phyloP scores from a whole-genome alignment of 768 basidiomycete genomes.

The Boletus pseudopeckii region DNA sequence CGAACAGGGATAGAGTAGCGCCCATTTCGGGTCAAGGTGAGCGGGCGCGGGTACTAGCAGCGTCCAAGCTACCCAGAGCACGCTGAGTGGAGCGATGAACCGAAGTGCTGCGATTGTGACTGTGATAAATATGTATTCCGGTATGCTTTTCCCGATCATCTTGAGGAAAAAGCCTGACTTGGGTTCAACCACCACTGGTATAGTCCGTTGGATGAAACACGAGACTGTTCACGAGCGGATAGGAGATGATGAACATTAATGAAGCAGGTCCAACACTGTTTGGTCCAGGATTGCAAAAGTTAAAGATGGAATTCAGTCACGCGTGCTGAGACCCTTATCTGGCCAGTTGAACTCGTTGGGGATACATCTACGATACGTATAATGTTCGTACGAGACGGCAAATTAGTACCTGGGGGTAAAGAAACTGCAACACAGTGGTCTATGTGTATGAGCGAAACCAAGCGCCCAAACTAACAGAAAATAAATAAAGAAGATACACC shows the following conservation, averaged over 20 bases:
- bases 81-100: slow-evolving; percentile 48
- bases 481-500: background rate
- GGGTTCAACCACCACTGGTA: background rate
- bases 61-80: slow-evolving; percentile 34
- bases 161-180: background rate
- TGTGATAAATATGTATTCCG: slow-evolving; percentile 55
- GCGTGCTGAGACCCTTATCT: background rate
- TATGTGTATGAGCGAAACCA: background rate
- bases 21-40: background rate
- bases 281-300: background rate
- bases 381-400: background rate
- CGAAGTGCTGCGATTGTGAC: slow-evolving; percentile 43
- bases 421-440: background rate
- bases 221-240: background rate
- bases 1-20: slow-evolving; percentile 11
- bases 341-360: background rate
- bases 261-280: background rate
- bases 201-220: background rate
- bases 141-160: slow-evolving; percentile 41
- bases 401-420: background rate
- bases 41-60: background rate
- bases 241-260: background rate
- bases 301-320: background rate
- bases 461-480: background rate
- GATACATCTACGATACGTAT: background rate